Base-by-base conservation (phyloP, 139 green algal species). In the Chlorella sp. region DNA sequence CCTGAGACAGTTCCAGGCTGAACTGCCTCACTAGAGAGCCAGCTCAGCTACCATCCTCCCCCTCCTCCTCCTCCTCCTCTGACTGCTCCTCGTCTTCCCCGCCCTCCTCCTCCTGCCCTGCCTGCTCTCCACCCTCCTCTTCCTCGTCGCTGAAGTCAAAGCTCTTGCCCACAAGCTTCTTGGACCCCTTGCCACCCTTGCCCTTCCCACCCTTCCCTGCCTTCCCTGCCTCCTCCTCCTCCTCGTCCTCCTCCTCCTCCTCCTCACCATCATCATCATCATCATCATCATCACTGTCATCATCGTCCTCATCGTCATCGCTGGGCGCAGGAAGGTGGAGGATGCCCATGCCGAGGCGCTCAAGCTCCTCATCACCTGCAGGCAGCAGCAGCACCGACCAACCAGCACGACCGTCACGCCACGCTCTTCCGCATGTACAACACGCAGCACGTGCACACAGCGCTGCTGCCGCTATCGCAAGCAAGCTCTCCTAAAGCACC, bases 101-200 rank as follows among this genome's bases (percentile, higher is more conserved):
- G 3, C 27, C 61, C 27, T 67, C 61, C 3, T 67, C 61, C 20
- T 67, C 55, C 55, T 66, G 5, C 60, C 27, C n/a, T 20, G 14
- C n/a, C 60, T 66, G 31, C 42, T 73, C 60, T 69, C 31, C 20
- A 33, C 34, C 32, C 31, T 66, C 67, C 36, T 74, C 67, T 69
- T 73, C 32, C 27, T 27, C 55, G 4, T 64, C 55, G 24, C 55
- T 64, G 55, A 27, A 27, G 22, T 30, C 61, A 67, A 67, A 67
- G 20, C n/a, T 67, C 61, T 67, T 67, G 61, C 27, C 61, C 29
- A 29, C 36, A 27, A 27, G n/a, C 42, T 55, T 17, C 42, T 55
- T 17, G 10, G 10, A 10, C 42, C 17, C 42, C 10, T 55, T 17
- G 42, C 42, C 42, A 24, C 42, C 42, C 10, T 17, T 17, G 10